These are phyloP conservation scores for Gentiana macrophylla DNA, from an alignment of 257 asterid species.

Conservation along the genomic window DNA sequence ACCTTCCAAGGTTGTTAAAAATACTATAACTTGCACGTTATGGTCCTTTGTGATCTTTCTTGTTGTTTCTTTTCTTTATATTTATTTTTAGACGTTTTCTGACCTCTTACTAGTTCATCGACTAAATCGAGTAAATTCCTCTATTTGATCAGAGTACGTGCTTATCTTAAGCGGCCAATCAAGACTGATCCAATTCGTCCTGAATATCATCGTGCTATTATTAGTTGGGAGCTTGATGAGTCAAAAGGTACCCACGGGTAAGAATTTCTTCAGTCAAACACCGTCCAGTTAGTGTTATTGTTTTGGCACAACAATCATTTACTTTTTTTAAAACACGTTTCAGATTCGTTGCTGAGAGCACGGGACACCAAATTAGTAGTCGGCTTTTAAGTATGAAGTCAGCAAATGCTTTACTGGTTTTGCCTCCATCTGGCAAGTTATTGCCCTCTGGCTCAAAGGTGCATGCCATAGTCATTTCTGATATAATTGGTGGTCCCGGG, in stretches of 20 bases:
- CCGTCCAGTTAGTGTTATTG: neutral
- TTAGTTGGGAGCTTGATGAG: slow-evolving; percentile 55
- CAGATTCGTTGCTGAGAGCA: slow-evolving; percentile 93
- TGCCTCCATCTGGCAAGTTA: slow-evolving; percentile 57
- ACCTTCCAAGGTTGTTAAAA: slow-evolving; percentile 62
- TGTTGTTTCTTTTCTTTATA: slow-evolving; percentile 4
- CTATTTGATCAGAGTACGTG: slow-evolving; percentile 49
- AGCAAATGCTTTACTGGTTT: slow-evolving; percentile 77
- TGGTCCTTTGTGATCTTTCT: slow-evolving; percentile 8
- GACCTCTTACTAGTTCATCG: too few relatives aligned
- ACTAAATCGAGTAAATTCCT: slow-evolving; percentile 8
- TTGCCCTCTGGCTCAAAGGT: slow-evolving; percentile 61
- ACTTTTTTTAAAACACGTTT: slow-evolving; percentile 8
- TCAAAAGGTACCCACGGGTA: slow-evolving; percentile 63
- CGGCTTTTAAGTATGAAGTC: slow-evolving; percentile 91
- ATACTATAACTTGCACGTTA: slow-evolving; percentile 10
- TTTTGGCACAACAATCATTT: neutral
- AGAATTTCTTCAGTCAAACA: slow-evolving; percentile 9
- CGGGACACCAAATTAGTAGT: slow-evolving; percentile 85
- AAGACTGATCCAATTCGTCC: slow-evolving; percentile 70
- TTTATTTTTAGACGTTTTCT: slow-evolving; percentile 1
- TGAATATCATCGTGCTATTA: slow-evolving; percentile 72
- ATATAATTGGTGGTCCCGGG: slow-evolving; percentile 39
- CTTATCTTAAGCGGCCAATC: slow-evolving; percentile 68
- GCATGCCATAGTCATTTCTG: slow-evolving; percentile 56